Percentiles rank a stretch among this genome's conserved stretches.
Conservation (phyloP, 2,329 filamentous ascomycete species). For the Cladophialophora immunda region DNA sequence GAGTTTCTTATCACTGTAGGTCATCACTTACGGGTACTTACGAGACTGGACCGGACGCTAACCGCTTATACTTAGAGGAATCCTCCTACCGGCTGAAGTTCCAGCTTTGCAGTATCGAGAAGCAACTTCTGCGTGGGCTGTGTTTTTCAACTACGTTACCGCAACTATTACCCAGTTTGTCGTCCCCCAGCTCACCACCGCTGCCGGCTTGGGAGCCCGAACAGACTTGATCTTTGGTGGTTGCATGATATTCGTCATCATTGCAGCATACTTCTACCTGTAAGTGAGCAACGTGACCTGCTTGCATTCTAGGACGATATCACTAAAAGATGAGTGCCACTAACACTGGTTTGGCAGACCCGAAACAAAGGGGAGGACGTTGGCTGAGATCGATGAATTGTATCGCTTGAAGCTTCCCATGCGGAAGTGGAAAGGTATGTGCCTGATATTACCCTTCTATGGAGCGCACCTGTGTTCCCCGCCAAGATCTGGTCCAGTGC, state of each 20-base stretch:
- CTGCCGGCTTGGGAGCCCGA: conserved; percentile 42
- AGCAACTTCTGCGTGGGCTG: conserved; percentile 54
- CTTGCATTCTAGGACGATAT: no score
- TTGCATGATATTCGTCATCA: conserved; percentile 32
- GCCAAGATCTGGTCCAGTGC: no score
- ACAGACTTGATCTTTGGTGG: conserved; percentile 43
- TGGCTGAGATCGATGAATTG: conserved; percentile 48
- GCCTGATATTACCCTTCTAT: no score
- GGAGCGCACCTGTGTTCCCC: no score
- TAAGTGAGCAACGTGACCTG: no score
- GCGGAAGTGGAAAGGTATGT: conserved; percentile 39
- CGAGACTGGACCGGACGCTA: no score
- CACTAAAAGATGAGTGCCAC: no score
- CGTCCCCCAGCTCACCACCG: conserved; percentile 48
- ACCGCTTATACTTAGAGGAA: no score
- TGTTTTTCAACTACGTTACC: conserved; percentile 48
- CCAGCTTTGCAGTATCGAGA: conserved; percentile 52
- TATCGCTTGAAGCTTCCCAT: conserved; percentile 39
- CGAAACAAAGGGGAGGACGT: conserved; percentile 40
- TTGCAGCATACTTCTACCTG: conserved; percentile 38
- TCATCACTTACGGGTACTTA: no score
- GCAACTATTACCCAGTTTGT: conserved; percentile 50
- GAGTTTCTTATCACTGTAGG: conserved; percentile 49
- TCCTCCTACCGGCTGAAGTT: conserved; percentile 50
- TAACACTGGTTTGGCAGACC: no score